Percentiles rank a stretch among this genome's conserved stretches.
These are phyloP conservation scores for Cryomyces minteri DNA, from an alignment of 495 filamentous ascomycete species.

Conservation along the genomic window DNA sequence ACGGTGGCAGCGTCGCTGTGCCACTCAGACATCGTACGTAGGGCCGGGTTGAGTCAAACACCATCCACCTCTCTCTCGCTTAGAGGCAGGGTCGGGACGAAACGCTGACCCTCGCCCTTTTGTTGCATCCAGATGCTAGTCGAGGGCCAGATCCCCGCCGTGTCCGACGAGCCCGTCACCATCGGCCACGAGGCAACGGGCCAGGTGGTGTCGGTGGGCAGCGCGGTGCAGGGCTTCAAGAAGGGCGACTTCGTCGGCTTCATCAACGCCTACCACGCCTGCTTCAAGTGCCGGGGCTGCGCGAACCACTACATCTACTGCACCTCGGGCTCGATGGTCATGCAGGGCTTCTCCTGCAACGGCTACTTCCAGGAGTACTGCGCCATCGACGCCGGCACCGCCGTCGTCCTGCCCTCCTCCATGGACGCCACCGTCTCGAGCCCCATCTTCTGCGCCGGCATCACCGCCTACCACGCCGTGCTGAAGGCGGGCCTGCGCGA, in stretches of 20 bases:
- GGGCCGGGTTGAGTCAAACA: too few species aligned
- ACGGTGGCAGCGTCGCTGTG: conserved; percentile 15
- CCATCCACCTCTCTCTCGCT: too few species aligned
- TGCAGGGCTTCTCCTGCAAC: conserved; percentile 14
- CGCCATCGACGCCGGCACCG: conserved; percentile 8
- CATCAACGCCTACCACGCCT: conserved; percentile 13
- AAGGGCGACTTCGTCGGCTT: conserved; percentile 14
- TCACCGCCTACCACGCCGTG: conserved; percentile 13
- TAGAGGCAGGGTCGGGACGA: too few species aligned
- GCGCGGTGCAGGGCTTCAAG: conserved; percentile 9
- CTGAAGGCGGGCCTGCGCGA: too few species aligned
- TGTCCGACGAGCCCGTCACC: conserved; percentile 4
- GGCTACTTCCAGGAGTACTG: conserved; percentile 17
- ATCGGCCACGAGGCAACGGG: conserved; percentile 14
- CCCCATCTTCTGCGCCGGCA: conserved; percentile 17
- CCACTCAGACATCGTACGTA: conserved; percentile 3
- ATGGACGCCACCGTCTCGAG: conserved; percentile 13
- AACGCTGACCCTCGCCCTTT: too few species aligned
- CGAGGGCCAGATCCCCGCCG: too few species aligned
- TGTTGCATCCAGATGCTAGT: too few species aligned
- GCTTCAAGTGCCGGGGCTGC: conserved; percentile 14
- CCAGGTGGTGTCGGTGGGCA: conserved; percentile 7
- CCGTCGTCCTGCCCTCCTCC: conserved; percentile 10
- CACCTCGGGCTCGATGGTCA: conserved; percentile 9
- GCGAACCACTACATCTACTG: conserved; percentile 7